Evolutionary conservation across 768 basidiomycete species (phyloP), one percentile per base, ranked within the genome.

Genomic region (Stropharia rugosoannulata): DNA sequence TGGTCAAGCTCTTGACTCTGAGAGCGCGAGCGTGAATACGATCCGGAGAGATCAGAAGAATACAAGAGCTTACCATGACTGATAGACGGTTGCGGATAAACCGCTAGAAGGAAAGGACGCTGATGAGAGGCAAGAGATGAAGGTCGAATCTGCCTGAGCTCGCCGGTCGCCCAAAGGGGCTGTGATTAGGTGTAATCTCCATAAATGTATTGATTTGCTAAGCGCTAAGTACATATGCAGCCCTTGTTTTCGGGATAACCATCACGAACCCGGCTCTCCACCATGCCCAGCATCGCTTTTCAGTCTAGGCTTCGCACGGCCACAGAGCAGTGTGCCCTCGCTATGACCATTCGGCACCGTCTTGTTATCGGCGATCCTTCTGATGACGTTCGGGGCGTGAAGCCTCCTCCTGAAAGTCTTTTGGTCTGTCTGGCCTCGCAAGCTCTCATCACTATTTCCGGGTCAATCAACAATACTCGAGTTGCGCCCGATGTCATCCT

Each of bases 1-100:
- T 87, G 86, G 84, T 94, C 92, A 74, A 93, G 78, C 74, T 91
- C 88, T 64, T 78, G 70, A 70, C 72, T 73, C 80, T 80, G 64
- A 69, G 41, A 49, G 40, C 46, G 5, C 49, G 40, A 13, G 41
- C 0, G 54, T 63, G 57, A 41, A 44, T 59, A 49, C 25, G 53
- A 68, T 68, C 64, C 59, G 47, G 32, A 45, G 43, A 53, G 60
- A 66, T 66, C 62, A 59, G 49, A 52, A 12, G 11, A 16, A 10
- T 45, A 18, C 15, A 2, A 38, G 41, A 22, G 35, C 58, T 55
- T 55, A 74, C 70, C 71, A 73, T 69, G 56, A 56, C 47, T 63
- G 61, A 57, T 55, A 52, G 51, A 48, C 35, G 58, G 46, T 50
- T 63, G 62, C 57, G 57, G 57, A 51, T 54, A 58, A 61, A 68